phyloP scores from a whole-genome alignment of 257 asterid genomes.

The Capsicum baccatum region DNA sequence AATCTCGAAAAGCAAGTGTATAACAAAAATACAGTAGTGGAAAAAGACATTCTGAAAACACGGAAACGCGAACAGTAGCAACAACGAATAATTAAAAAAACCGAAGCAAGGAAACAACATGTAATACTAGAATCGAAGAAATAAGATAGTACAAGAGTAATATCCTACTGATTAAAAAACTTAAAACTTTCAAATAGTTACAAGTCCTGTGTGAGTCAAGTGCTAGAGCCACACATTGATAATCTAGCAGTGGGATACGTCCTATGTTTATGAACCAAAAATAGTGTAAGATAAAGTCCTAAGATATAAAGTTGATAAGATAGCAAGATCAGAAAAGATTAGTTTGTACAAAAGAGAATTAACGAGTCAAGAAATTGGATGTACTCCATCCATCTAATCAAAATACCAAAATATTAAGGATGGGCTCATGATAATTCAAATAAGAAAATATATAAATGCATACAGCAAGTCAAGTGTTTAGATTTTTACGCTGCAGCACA shows the following conservation, averaged over 20 bases:
- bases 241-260: background rate
- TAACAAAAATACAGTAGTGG: no score
- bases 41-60: no score
- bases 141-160: background rate
- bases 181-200: background rate
- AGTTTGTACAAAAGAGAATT: background rate
- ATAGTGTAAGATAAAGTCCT: background rate
- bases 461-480: constrained; percentile 28
- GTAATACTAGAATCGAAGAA: no score
- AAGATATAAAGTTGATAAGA: background rate
- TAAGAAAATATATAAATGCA: background rate
- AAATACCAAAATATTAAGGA: background rate
- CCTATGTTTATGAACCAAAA: background rate
- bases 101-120: no score
- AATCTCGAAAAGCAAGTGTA: no score
- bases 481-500: constrained; percentile 78
- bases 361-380: background rate
- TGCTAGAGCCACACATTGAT: constrained; percentile 1
- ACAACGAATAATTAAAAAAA: no score
- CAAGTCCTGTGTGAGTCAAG: background rate
- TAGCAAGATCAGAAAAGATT: background rate
- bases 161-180: background rate
- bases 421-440: background rate
- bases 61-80: no score
- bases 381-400: background rate